Conservation (phyloP, 352 stramenopile species). For the Phytophthora uliginosa region DNA sequence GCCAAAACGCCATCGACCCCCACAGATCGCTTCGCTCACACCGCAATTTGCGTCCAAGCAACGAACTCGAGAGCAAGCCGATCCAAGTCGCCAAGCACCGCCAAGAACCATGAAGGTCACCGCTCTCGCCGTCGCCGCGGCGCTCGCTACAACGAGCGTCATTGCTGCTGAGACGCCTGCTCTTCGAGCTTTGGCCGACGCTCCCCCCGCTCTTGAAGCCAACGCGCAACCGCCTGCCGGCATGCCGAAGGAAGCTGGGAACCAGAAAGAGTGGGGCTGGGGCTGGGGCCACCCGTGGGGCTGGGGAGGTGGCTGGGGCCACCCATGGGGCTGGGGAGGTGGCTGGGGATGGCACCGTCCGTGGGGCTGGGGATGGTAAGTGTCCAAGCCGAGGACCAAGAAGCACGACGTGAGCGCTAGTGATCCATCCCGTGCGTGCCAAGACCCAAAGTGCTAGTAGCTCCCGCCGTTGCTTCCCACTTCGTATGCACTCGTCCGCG, state of each 20-base stretch:
- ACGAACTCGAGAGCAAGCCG: not conserved
- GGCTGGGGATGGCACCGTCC: conserved; percentile 12
- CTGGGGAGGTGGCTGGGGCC: conserved; percentile 20
- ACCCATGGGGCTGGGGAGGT: conserved; percentile 18
- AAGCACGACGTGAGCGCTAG: not conserved
- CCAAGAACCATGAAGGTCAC: conserved; percentile 36
- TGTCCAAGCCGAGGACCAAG: not conserved
- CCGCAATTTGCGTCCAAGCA: conserved; percentile 32
- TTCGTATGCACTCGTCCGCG: not conserved
- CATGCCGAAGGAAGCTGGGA: conserved; percentile 12
- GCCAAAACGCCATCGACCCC: not conserved
- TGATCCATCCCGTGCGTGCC: too few relatives aligned
- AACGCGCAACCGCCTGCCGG: conserved; percentile 11
- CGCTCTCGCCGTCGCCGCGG: conserved; percentile 24
- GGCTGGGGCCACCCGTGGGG: too few relatives aligned
- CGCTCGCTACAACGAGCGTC: conserved; percentile 21
- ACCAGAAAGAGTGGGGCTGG: conserved; percentile 29
- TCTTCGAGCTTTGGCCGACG: conserved; percentile 31
- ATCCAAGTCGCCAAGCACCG: conserved; percentile 3
- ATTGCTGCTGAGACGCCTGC: conserved; percentile 21
- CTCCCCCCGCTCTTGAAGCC: not conserved
- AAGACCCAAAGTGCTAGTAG: too few relatives aligned
- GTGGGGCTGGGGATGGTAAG: conserved; percentile 18
- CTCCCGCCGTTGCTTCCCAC: not conserved
- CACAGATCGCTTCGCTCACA: conserved; percentile 16